Conservation (phyloP, 2,329 filamentous ascomycete species). For the Keithomyces neogunnii region DNA sequence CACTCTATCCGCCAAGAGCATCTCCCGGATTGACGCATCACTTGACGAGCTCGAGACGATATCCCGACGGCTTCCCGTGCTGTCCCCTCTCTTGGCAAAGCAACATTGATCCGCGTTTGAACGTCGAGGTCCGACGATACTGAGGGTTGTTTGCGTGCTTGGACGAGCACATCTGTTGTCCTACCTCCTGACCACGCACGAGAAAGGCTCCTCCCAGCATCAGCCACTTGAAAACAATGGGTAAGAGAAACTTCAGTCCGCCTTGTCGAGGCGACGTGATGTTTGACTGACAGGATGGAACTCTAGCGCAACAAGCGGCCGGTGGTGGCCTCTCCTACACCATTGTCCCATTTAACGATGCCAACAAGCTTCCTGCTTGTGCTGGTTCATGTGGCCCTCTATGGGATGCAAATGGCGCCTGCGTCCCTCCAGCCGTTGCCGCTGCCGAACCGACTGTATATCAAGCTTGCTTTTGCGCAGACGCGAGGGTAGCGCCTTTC, state of each 20-base stretch:
- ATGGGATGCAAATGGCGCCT: slow-evolving; percentile 62
- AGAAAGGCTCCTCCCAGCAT: too few relatives aligned
- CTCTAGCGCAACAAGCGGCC: slow-evolving; percentile 7
- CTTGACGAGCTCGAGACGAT: not conserved
- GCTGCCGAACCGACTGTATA: slow-evolving; percentile 44
- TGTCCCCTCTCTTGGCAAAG: not conserved
- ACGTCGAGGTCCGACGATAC: not conserved
- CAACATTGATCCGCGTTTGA: not conserved
- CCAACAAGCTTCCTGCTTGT: slow-evolving; percentile 48
- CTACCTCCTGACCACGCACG: too few relatives aligned
- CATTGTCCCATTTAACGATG: slow-evolving; percentile 44
- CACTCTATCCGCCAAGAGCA: not conserved
- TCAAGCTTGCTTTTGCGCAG: slow-evolving; percentile 66
- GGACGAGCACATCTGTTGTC: too few relatives aligned
- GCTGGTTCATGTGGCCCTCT: slow-evolving; percentile 51
- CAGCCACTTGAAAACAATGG: too few relatives aligned
- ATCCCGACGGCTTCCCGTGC: not conserved
- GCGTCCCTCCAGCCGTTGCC: slow-evolving; percentile 50
- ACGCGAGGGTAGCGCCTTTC: slow-evolving; percentile 49
- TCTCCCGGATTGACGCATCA: not conserved
- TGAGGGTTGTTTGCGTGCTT: not conserved
- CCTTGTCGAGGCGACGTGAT: too few relatives aligned
- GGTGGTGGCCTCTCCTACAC: slow-evolving; percentile 29
- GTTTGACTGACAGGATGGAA: not conserved
- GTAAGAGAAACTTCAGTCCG: too few relatives aligned